A percentile compares a stretch with the other conserved stretches of the same genome.
Evolutionary conservation across 2,329 filamentous ascomycete genomes (phyloP).

Genomic region (Microdochium nivale): DNA sequence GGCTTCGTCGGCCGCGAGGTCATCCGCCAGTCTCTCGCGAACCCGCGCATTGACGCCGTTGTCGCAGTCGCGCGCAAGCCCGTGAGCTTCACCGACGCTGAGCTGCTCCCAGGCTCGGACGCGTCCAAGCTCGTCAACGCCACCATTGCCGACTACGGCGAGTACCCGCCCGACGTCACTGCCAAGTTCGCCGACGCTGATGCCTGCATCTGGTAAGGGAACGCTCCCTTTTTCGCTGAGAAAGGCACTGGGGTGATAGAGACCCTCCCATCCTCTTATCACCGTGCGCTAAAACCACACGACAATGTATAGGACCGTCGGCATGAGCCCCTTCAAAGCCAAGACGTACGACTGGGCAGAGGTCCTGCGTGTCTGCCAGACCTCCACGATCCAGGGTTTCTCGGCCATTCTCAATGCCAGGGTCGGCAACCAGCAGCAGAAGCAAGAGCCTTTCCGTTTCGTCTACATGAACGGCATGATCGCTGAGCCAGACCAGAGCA

Average conservation of each 20-base stretch:
- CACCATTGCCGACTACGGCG: slow-evolving; percentile 1
- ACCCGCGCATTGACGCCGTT: slow-evolving; percentile 26
- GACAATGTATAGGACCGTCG: slow-evolving; percentile 13
- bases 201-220: slow-evolving; percentile 24
- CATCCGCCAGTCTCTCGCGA: slow-evolving; percentile 29
- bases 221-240: neutral
- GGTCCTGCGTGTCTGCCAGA: slow-evolving; percentile 15
- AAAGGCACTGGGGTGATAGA: no score
- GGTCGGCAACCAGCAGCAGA: neutral
- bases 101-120: neutral
- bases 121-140: neutral
- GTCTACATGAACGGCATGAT: slow-evolving; percentile 33
- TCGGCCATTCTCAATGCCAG: slow-evolving; percentile 15
- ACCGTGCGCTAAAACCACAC: no score
- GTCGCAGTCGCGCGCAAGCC: slow-evolving; percentile 31
- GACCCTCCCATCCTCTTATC: no score
- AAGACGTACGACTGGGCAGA: slow-evolving; percentile 9
- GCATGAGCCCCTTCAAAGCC: slow-evolving; percentile 14
- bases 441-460: slow-evolving; percentile 21
- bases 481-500: slow-evolving; percentile 33
- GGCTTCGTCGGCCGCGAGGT: slow-evolving; percentile 33
- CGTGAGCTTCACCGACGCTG: slow-evolving; percentile 14
- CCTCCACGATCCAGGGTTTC: slow-evolving; percentile 12
- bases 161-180: slow-evolving; percentile 25
- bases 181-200: slow-evolving; percentile 12